Base-by-base conservation (phyloP, 208 protist genomes). In the Blastocrithidia nonstop region DNA sequence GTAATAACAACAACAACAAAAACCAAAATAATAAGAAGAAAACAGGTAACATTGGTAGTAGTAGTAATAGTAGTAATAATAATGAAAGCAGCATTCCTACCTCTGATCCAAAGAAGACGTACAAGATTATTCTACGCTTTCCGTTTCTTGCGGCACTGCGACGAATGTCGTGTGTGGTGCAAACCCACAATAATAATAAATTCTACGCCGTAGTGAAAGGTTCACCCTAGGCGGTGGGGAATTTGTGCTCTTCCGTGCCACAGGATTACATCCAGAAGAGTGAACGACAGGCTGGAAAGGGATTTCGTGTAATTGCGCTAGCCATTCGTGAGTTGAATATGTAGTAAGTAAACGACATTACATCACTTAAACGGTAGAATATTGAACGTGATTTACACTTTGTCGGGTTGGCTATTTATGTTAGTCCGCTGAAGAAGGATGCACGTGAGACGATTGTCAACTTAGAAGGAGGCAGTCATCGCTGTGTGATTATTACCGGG, bases 401-500 rank as follows among this genome's bases (percentile, higher is more conserved):
- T 60, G 79, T 67, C 17, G 97, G 97, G 9, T 90, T 99, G 41
- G 69, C 97, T 11, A 59, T 98, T 1, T 95, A 98, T 57, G 76
- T 88, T 21, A 97, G 93, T 60, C 90, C 88, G 29, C 59, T 97
- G 6, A 97, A 97, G 63, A 75, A 79, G 61, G 94, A 97, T 49
- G 78, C 90, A 8, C 53, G 54, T 21, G 49, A 68, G 21, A 85
- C 85, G 11, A 90, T 98, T 42, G 44, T 56, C 37, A 73, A 82
- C 45, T 59, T 98, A 15, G 54, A 78, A 17, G 50, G 60, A 21
- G 71, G 75, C 50, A 82, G 76, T 44, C 87, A 95, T 54, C 71
- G 71, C 32, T 90, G 93, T 29, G 71, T 95, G 31, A 98, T 98
- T 82, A 96, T 98, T 50, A 99, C 97, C 2, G 97, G 97, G 38